Conservation (phyloP, 306 rosid species). For the Vigna nakashimae region DNA sequence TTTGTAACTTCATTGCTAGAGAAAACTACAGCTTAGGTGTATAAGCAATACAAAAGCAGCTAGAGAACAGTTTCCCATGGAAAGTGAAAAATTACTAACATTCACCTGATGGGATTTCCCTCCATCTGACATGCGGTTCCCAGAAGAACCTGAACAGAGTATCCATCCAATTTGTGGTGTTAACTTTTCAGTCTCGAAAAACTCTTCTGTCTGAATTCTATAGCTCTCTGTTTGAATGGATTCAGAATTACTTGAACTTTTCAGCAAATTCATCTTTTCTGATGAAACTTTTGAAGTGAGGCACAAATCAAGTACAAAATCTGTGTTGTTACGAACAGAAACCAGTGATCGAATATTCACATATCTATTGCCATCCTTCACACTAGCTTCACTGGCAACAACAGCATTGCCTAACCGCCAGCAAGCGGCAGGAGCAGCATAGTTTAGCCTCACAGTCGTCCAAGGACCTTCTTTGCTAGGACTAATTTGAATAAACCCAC, state of each 20-base stretch:
- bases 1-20: not conserved
- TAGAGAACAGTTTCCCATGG: slow-evolving; percentile 24
- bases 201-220: slow-evolving; percentile 62
- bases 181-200: slow-evolving; percentile 75
- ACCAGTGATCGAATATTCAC: slow-evolving; percentile 90
- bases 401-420: slow-evolving; percentile 94
- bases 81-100: slow-evolving; percentile 37
- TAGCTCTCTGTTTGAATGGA: slow-evolving; percentile 47
- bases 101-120: slow-evolving; percentile 66
- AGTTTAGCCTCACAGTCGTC: slow-evolving; percentile 96
- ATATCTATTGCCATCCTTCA: slow-evolving; percentile 85
- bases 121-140: slow-evolving; percentile 53
- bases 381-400: slow-evolving; percentile 94
- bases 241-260: slow-evolving; percentile 53
- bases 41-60: not conserved
- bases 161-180: slow-evolving; percentile 76
- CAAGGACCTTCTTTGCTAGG: slow-evolving; percentile 96
- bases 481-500: slow-evolving; percentile 96
- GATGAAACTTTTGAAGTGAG: slow-evolving; percentile 58
- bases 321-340: slow-evolving; percentile 79
- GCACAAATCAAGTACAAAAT: slow-evolving; percentile 73
- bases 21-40: not conserved
- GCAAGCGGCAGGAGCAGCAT: slow-evolving; percentile 96
- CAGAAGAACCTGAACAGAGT: slow-evolving; percentile 48
- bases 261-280: slow-evolving; percentile 42